These are phyloP conservation scores for Lenzites betulinus DNA, from an alignment of 768 basidiomycete species.

Conservation along the genomic window DNA sequence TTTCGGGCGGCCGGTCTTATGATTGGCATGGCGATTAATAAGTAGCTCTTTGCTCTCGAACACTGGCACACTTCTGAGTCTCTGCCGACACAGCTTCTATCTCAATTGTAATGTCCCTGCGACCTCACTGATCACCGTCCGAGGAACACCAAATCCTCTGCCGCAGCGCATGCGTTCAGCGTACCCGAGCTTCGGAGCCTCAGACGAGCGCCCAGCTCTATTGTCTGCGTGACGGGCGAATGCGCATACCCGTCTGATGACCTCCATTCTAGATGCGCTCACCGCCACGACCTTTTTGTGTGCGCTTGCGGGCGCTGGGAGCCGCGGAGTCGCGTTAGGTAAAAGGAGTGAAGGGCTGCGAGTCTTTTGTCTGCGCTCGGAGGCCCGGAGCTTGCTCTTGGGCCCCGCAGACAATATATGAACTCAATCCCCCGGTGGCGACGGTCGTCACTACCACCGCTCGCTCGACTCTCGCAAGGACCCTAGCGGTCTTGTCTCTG, in stretches of 20 bases:
- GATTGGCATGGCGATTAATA: too few relatives aligned
- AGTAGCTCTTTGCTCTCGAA: too few relatives aligned
- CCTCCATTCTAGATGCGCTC: background rate
- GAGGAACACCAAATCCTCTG: too few relatives aligned
- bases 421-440: background rate
- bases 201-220: background rate
- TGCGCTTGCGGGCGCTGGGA: background rate
- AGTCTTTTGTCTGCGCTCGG: slow-evolving; percentile 8
- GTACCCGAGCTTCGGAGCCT: too few relatives aligned
- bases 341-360: background rate
- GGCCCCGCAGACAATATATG: background rate
- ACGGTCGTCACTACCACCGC: background rate
- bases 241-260: background rate
- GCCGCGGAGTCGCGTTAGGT: background rate
- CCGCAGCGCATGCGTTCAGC: too few relatives aligned
- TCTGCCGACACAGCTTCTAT: too few relatives aligned
- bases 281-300: slow-evolving; percentile 1
- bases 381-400: background rate
- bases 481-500: slow-evolving; percentile 19
- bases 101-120: too few relatives aligned
- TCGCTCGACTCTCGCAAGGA: slow-evolving; percentile 15
- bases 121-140: too few relatives aligned
- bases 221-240: slow-evolving; percentile 1
- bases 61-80: too few relatives aligned
- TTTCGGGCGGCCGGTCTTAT: too few relatives aligned